These are phyloP conservation scores for Pistacia integerrima DNA, from an alignment of 345 rosid species.

Conservation along the genomic window DNA sequence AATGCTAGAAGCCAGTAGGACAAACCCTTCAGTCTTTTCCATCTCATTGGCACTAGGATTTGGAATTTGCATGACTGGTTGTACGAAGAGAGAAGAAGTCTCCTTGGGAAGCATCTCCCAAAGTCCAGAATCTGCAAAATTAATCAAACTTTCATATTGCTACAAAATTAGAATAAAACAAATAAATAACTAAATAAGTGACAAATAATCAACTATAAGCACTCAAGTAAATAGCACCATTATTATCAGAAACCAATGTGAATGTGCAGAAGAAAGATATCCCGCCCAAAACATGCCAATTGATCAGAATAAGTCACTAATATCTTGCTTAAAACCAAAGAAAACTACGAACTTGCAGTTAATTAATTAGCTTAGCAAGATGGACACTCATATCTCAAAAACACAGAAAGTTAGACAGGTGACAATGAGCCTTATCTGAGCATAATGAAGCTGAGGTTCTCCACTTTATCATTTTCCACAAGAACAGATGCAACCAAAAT, in stretches of 20 bases:
- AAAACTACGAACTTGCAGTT: background rate
- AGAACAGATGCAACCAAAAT: background rate
- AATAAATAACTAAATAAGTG: background rate
- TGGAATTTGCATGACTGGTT: slow-evolving; percentile 48
- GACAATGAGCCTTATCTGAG: background rate
- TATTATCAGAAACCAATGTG: slow-evolving; percentile 5
- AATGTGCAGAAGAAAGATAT: background rate
- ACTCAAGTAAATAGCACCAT: background rate
- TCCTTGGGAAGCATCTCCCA: slow-evolving; percentile 69
- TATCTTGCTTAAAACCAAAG: background rate
- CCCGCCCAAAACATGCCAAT: background rate
- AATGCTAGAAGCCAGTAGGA: slow-evolving; percentile 76
- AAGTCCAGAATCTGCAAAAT: slow-evolving; percentile 52
- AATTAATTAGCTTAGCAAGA: background rate
- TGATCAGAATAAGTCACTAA: background rate
- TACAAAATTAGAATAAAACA: slow-evolving; percentile 2
- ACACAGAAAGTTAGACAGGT: background rate
- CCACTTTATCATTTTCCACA: no score
- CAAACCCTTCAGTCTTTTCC: slow-evolving; percentile 48
- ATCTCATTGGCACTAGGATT: slow-evolving; percentile 26
- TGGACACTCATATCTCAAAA: background rate
- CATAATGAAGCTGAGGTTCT: background rate
- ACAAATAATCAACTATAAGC: background rate
- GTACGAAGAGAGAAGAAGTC: slow-evolving; percentile 66
- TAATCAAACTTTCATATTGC: slow-evolving; percentile 16